Evolutionary conservation across 345 rosid species (phyloP).

Genomic region (Acer campestre): DNA sequence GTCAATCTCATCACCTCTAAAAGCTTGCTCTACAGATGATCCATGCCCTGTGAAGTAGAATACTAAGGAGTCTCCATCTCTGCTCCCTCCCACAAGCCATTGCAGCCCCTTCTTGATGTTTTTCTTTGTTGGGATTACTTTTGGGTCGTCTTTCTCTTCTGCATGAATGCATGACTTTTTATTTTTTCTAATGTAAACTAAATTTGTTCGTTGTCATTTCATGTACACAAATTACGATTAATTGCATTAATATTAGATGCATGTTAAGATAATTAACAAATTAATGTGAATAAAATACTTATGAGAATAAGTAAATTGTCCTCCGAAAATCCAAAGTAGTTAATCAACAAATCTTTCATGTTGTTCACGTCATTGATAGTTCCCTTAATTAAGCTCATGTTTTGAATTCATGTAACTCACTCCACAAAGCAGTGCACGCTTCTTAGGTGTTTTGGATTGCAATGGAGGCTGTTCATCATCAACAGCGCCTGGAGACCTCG

Average conservation of each 20-base stretch:
- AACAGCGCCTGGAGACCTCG: too few relatives aligned
- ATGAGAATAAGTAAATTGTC: slow-evolving; percentile 33
- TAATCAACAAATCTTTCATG: slow-evolving; percentile 44
- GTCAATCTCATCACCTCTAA: slow-evolving; percentile 36
- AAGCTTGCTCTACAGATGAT: slow-evolving; percentile 27
- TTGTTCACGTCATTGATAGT: slow-evolving; percentile 51
- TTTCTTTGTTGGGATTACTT: slow-evolving; percentile 37
- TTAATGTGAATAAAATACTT: slow-evolving; percentile 6
- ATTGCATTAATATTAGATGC: too few relatives aligned
- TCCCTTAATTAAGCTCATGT: slow-evolving; percentile 50
- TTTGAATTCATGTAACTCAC: slow-evolving; percentile 47
- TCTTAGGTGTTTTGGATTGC: slow-evolving; percentile 1
- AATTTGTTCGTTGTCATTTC: too few relatives aligned
- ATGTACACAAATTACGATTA: too few relatives aligned
- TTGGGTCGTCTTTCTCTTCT: slow-evolving; percentile 30
- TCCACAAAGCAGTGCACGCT: slow-evolving; percentile 59
- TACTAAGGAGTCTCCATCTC: slow-evolving; percentile 36
- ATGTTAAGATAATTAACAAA: too few relatives aligned
- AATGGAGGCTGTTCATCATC: too few relatives aligned
- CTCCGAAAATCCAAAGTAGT: slow-evolving; percentile 20
- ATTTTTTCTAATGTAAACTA: too few relatives aligned
- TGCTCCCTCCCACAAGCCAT: slow-evolving; percentile 46
- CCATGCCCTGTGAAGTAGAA: slow-evolving; percentile 59
- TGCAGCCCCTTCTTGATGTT: slow-evolving; percentile 33
- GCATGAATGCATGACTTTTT: background rate